Base-by-base conservation (phyloP, 106 monocot species). In the Gastrodia elata region DNA sequence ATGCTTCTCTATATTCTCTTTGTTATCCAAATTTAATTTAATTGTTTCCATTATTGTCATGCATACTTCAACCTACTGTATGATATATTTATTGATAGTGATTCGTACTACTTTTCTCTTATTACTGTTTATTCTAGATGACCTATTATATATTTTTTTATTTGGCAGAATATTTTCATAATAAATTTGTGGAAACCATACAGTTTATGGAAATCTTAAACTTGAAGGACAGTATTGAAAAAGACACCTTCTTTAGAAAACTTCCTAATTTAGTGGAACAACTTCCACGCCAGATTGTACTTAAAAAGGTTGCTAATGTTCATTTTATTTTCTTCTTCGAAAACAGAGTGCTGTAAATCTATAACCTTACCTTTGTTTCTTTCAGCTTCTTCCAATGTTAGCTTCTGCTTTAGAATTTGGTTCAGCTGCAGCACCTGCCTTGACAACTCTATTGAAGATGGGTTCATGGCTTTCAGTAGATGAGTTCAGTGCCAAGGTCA, bases 171-270 rank as follows among this genome's bases (percentile, higher is more conserved):
- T 97, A 91, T 78, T 97, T 97, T 84, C 87, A 92, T 37, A 97
- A 92, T 65, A 97, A 97, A 37, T 79, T 97, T 82, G 96, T 97
- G 81, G 96, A 97, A 73, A 97, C 96, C 35, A 92, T 97, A 48
- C 96, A 97, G 77, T 97, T 97, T 73, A 97, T 97, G 92, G 96
- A 97, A 84, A 83, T 92, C 64, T 75, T 97, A 25, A 97, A 97
- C 75, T 82, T 97, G 61, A 97, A 97, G 78, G 96, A 97, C 72
- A 97, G 96, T 82, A 92, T 92, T 75, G 96, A 97, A 77, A 97
- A 97, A 77, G 96, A 97, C 67, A 52, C 88, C 41, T 97, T 97
- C 80, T 97, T 92, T 70, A 87, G 96, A 34, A 97, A 97, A 80
- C 96, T 97, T 59, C 90, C 96, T 57, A 97, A 89, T 76, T 77